A percentile compares a stretch with the other conserved stretches of the same genome.
phyloP scores from a whole-genome alignment of 345 rosid species.

The Eucalyptus albens region DNA sequence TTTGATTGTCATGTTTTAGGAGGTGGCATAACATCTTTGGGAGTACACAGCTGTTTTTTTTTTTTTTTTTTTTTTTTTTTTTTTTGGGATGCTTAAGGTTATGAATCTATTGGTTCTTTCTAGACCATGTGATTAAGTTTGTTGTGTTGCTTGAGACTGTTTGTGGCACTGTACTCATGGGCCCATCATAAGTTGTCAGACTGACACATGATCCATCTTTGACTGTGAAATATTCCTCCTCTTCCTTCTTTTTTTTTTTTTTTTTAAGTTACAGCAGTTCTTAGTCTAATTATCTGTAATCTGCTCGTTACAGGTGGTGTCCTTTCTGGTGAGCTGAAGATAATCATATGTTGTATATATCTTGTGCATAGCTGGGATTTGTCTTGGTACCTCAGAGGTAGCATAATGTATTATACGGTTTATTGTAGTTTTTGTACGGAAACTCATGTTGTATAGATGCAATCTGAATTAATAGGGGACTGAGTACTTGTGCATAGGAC shows the following conservation, averaged over 20 bases:
- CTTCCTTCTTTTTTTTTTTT: no score
- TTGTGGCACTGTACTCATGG: neutral
- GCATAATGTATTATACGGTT: neutral
- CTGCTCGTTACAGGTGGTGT: slow-evolving; percentile 63
- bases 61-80: no score
- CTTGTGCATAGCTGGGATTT: neutral
- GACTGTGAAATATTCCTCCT: neutral
- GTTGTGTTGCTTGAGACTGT: neutral
- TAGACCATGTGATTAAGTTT: neutral
- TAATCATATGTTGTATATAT: neutral
- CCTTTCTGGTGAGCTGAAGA: slow-evolving; percentile 71
- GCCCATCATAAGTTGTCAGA: neutral
- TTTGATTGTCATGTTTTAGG: neutral
- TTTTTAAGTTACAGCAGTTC: neutral
- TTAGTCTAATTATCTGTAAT: neutral
- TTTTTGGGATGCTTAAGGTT: neutral
- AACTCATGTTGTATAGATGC: neutral
- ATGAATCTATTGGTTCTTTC: neutral
- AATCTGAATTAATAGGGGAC: neutral
- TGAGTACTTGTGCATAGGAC: neutral
- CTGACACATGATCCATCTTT: neutral
- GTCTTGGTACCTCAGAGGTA: neutral
- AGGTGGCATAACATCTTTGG: neutral
- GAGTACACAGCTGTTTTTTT: neutral
- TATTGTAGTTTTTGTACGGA: neutral